phyloP scores from a whole-genome alignment of 345 rosid species.

The Tarenaya hassleriana region DNA sequence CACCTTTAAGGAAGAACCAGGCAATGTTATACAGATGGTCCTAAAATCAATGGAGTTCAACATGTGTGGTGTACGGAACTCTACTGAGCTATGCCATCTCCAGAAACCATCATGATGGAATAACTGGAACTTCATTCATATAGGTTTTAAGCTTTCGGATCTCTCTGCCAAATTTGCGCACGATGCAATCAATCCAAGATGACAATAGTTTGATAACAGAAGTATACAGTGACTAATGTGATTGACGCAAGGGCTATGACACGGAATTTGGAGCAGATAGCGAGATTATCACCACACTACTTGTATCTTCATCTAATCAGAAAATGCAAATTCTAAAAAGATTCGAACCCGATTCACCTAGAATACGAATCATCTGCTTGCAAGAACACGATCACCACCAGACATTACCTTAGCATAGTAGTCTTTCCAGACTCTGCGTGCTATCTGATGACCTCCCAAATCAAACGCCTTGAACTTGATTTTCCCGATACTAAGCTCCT shows the following conservation, averaged over 20 bases:
- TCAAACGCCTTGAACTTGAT: slow-evolving; percentile 81
- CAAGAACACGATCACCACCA: background rate
- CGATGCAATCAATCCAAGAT: background rate
- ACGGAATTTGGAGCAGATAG: background rate
- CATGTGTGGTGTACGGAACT: no score
- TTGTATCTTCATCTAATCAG: slow-evolving; percentile 1
- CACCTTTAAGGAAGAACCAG: slow-evolving; percentile 32
- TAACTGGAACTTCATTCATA: no score
- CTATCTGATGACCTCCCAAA: slow-evolving; percentile 86
- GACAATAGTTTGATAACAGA: background rate
- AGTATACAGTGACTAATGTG: background rate
- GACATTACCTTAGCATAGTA: slow-evolving; percentile 67
- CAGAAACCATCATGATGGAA: no score
- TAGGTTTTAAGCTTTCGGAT: no score
- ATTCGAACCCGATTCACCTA: slow-evolving; percentile 12
- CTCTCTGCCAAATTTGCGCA: no score
- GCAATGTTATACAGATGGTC: no score
- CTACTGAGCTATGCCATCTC: no score
- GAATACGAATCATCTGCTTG: background rate
- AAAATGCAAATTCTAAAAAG: no score
- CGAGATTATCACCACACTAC: background rate
- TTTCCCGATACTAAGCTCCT: slow-evolving; percentile 75
- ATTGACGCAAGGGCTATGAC: background rate
- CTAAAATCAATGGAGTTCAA: no score
- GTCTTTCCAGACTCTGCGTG: slow-evolving; percentile 79